phyloP scores from a whole-genome alignment of 352 stramenopile species.

The Saprolegnia parasitica region DNA sequence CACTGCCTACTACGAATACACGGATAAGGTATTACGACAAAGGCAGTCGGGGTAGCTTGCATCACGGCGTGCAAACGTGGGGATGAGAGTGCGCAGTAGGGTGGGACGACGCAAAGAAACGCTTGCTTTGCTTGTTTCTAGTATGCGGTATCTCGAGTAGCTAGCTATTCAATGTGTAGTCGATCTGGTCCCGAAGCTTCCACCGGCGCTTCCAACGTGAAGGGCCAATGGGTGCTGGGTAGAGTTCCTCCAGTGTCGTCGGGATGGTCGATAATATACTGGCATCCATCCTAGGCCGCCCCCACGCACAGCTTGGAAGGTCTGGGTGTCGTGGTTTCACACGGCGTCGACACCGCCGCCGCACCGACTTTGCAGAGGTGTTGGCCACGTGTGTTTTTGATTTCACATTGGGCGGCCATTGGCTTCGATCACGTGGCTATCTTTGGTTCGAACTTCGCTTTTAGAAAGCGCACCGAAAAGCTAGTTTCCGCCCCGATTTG shows the following conservation, averaged over 20 bases:
- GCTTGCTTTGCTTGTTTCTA: not conserved
- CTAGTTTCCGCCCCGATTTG: not conserved
- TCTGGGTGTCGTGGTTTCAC: not conserved
- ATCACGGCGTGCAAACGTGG: too few species aligned
- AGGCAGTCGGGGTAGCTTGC: too few species aligned
- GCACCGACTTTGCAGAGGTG: not conserved
- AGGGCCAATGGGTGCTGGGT: too few species aligned
- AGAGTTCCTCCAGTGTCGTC: too few species aligned
- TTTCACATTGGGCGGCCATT: not conserved
- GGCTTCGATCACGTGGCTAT: not conserved
- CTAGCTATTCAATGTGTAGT: too few species aligned
- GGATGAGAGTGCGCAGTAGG: not conserved
- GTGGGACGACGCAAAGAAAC: not conserved
- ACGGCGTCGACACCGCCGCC: not conserved
- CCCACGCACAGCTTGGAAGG: too few species aligned
- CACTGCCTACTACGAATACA: too few species aligned
- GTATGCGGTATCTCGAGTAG: not conserved
- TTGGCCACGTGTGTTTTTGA: not conserved
- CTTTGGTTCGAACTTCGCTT: constrained; percentile 3
- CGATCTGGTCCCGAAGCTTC: too few species aligned
- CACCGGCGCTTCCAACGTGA: too few species aligned
- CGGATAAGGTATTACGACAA: too few species aligned
- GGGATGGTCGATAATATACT: too few species aligned
- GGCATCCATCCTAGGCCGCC: too few species aligned
- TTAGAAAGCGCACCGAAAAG: not conserved